Evolutionary conservation across 176 grass and related monocot genomes (phyloP), one percentile per base, ranked within the genome.

Genomic region (Dendrocalamus sinicus): DNA sequence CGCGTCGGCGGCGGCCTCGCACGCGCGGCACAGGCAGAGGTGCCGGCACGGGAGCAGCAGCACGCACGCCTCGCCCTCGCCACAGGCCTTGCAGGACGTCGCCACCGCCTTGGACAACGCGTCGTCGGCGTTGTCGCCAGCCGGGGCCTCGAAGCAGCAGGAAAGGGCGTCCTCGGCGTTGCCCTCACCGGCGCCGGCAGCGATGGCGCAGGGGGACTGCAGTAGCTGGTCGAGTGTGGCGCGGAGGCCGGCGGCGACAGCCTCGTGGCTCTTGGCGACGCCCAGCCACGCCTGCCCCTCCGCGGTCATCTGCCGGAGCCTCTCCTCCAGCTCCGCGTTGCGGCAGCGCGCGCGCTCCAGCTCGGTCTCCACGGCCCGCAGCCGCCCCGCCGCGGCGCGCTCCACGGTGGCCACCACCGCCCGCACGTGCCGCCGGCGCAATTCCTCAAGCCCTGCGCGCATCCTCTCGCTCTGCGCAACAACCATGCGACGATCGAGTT

Each of bases 1-100:
- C 9, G 37, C 12, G n/a, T 83, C 72, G 8, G 23, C 30, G 26
- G 75, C 26, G 12, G 83, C 8, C 12, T 89, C 87, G 80, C 92
- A 94, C 2, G 60, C 32, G 23, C 61, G 45, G 81, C 94, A 97
- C 10, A 94, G 65, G 90, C 86, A 91, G 0, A 97, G 88, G 78
- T 97, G 94, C 1, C 88, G 50, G 85, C 94, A 97, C 20, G 94
- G 92, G 2, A 97, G 86, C 43, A 97, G 74, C 15, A 97, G 67
- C 20, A 94, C 86, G 77, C 67, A 83, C 3, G 76, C 86, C 8
- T 83, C 86, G 6, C 23, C 65, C 13, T n/a, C 73, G 39, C 59
- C 67, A 55, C 94, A 97, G 3, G 63, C 24, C 89, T 44, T 84
- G 81, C 94, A 93, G 2, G 14, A 17, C 60, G 11, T 16, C 13